Conservation (phyloP, 768 basidiomycete species). For the Terana coerulea region DNA sequence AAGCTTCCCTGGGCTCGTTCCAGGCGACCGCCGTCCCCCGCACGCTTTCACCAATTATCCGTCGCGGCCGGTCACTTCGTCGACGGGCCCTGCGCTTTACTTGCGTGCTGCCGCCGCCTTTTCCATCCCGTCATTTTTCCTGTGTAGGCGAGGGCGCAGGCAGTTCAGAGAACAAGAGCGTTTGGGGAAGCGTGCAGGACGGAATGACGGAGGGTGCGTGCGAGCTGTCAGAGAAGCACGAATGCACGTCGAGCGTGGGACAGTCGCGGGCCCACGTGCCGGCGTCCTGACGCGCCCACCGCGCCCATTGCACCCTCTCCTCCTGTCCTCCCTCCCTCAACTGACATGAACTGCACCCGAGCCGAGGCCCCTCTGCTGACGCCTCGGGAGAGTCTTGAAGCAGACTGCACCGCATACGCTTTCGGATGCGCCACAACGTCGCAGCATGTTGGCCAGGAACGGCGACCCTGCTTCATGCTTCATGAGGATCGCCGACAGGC, state of each 20-base stretch:
- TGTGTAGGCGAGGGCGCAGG: no score
- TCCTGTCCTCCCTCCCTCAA: no score
- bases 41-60: background rate
- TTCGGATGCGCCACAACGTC: no score
- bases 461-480: no score
- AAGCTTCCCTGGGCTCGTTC: background rate
- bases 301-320: background rate
- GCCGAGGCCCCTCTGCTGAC: no score
- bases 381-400: no score
- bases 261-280: background rate
- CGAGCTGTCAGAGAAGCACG: background rate
- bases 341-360: no score
- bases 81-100: background rate
- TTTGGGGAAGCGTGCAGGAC: no score
- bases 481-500: no score
- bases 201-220: background rate
- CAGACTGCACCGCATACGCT: no score
- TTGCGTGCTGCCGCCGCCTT: background rate
- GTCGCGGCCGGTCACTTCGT: background rate
- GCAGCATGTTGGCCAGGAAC: no score
- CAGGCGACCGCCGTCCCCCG: background rate
- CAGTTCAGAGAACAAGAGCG: no score
- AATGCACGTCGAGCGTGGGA: background rate
- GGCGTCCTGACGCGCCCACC: background rate
- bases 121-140: background rate